Base-by-base conservation (phyloP, 2,329 filamentous ascomycete genomes). In the Fusarium protoensiforme region DNA sequence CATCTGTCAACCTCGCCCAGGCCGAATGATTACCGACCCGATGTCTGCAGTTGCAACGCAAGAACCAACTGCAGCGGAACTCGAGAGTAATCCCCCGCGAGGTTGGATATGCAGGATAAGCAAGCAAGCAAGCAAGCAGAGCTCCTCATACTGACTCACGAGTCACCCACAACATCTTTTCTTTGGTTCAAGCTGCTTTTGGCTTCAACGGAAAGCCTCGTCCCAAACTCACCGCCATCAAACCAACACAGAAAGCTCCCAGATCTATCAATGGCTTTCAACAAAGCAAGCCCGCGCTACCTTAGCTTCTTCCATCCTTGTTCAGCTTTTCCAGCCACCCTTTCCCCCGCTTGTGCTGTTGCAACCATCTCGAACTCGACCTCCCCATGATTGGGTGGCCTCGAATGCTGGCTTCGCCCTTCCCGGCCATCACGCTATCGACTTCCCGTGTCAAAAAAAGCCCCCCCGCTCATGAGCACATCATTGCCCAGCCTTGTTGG, bases 281-380 rank as follows among this genome's bases (percentile, higher is more conserved):
- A 51, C 24, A 53, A 24, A 24, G 24, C 24, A 24, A 57, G 18
- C 67, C 36, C 33, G 14, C 24, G 22, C 31, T 64, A 53, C 24
- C 20, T 33, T 64, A 54, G 51, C 60, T 64, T 22, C 31, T 51
- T 27, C 43, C 46, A 33, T 57, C 36, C 10, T 51, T 35, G 66
- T 69, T 33, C 39, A 61, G 51, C 56, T 57, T 57, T 43, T 67
- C 75, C 75, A 67, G 67, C 75, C 71, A 68, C 48, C 63, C 54
- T 57, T 54, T 54, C 66, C 63, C 61, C 72, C 68, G 67, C 72
- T 60, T 38, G 64, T 67, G 59, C 67, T 73, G 75, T 69, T 70
- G 67, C 72, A 75, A 67, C 72, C 68, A 68, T 61, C 39, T 64
- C 48, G 41, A 27, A 14, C 11, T 24, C 38, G 38, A 29, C 22